A percentile compares a stretch with the other conserved stretches of the same genome.
Conservation (phyloP, 768 basidiomycete genomes). For the Termitomyces eurrhizus region DNA sequence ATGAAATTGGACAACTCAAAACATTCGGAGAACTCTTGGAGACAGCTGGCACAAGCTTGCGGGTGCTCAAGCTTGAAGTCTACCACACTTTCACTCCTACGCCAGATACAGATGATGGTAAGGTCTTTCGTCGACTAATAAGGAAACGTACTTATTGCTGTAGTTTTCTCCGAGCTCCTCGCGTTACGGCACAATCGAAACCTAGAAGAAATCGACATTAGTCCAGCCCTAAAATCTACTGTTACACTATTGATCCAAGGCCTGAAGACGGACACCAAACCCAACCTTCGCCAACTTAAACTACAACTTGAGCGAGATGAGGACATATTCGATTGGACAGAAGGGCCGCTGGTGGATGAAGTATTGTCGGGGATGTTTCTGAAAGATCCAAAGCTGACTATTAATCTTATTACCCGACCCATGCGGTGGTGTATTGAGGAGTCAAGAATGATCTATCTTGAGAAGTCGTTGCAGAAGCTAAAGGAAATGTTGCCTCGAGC, state of each 20-base stretch:
- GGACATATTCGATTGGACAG: no score
- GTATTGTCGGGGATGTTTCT: not conserved
- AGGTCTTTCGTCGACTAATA: not conserved
- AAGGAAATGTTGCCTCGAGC: not conserved
- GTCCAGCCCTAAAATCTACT: not conserved
- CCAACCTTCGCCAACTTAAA: not conserved
- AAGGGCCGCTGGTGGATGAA: no score
- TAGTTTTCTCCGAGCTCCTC: not conserved
- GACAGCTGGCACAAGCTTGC: not conserved
- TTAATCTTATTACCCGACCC: not conserved
- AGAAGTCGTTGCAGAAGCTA: not conserved
- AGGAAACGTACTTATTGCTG: not conserved
- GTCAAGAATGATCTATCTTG: not conserved
- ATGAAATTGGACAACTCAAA: not conserved
- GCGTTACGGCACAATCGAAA: not conserved
- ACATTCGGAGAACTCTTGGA: not conserved
- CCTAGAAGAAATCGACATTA: not conserved
- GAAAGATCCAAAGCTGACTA: not conserved
- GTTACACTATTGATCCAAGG: not conserved
- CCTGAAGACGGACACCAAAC: not conserved
- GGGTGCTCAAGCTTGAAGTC: no score
- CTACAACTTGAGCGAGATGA: no score
- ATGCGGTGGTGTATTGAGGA: not conserved
- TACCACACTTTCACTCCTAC: not conserved
- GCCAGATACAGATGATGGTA: not conserved